phyloP scores from a whole-genome alignment of 1,284 basidiomycete species.

The Sporisorium sorghi region DNA sequence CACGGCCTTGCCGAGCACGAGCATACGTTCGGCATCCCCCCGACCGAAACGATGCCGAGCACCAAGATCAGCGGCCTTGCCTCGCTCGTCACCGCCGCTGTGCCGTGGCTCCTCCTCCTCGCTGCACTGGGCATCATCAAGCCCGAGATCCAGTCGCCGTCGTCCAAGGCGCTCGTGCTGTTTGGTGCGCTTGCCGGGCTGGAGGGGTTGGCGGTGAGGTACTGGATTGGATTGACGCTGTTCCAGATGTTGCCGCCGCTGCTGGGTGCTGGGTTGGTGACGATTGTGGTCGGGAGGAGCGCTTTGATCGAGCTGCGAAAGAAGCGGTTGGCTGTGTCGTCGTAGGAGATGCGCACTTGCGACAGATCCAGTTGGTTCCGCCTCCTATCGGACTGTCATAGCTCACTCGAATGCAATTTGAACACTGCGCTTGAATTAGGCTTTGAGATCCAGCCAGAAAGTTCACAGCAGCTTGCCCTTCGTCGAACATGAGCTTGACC shows the following conservation, averaged over 20 bases:
- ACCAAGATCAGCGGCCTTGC: slow-evolving; percentile 46
- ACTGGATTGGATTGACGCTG: slow-evolving; percentile 59
- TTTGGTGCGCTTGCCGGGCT: slow-evolving; percentile 37
- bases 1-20: slow-evolving; percentile 45
- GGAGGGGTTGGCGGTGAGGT: slow-evolving; percentile 53
- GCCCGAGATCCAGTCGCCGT: slow-evolving; percentile 28
- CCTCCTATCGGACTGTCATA: neutral
- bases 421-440: neutral
- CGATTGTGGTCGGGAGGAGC: slow-evolving; percentile 50
- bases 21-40: slow-evolving; percentile 57
- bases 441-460: slow-evolving; percentile 1
- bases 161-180: slow-evolving; percentile 31
- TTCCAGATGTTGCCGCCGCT: slow-evolving; percentile 60
- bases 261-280: slow-evolving; percentile 42
- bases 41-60: slow-evolving; percentile 60
- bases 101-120: slow-evolving; percentile 54
- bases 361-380: neutral
- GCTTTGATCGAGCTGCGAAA: slow-evolving; percentile 52
- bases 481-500: neutral
- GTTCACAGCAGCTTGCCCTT: no score
- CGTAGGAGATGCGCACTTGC: neutral
- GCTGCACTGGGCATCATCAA: slow-evolving; percentile 28
- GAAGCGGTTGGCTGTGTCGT: slow-evolving; percentile 37
- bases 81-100: slow-evolving; percentile 44
- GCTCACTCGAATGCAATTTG: neutral